Conservation (phyloP, 441 rosid species). For the Rhodomyrtus psidioides region DNA sequence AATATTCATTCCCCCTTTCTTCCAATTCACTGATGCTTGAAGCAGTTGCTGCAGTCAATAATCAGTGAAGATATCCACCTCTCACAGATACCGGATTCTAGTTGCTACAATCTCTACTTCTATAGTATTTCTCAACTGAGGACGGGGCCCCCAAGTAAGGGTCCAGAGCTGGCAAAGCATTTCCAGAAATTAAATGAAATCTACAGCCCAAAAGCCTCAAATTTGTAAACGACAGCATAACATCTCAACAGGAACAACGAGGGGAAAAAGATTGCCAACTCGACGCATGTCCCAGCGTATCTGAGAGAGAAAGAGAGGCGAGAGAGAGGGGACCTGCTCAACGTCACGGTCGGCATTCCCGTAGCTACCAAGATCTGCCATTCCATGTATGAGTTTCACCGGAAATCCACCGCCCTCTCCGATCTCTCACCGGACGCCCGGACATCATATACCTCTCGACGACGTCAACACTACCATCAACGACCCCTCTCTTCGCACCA, state of each 20-base stretch:
- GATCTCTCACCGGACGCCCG: constrained; percentile 71
- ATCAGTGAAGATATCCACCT: background rate
- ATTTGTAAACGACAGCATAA: background rate
- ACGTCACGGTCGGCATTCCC: constrained; percentile 78
- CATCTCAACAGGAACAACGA: background rate
- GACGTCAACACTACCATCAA: constrained; percentile 27
- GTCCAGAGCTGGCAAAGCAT: background rate
- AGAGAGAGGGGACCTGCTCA: constrained; percentile 48
- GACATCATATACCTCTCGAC: constrained; percentile 64
- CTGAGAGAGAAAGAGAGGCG: background rate
- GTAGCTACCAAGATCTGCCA: constrained; percentile 94
- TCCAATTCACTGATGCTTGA: background rate
- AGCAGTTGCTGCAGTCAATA: background rate
- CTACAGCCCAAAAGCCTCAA: background rate
- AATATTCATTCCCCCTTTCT: background rate
- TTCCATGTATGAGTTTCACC: constrained; percentile 85
- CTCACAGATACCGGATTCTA: background rate
- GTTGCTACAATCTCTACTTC: background rate
- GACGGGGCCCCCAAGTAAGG: background rate
- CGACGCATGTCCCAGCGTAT: background rate
- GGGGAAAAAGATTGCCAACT: background rate
- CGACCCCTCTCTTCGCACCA: constrained; percentile 6
- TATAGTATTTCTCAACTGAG: background rate
- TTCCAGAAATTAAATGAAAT: background rate
- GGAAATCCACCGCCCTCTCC: constrained; percentile 61